These are phyloP conservation scores for Cordia subcordata DNA, from an alignment of 257 asterid species.

Conservation along the genomic window DNA sequence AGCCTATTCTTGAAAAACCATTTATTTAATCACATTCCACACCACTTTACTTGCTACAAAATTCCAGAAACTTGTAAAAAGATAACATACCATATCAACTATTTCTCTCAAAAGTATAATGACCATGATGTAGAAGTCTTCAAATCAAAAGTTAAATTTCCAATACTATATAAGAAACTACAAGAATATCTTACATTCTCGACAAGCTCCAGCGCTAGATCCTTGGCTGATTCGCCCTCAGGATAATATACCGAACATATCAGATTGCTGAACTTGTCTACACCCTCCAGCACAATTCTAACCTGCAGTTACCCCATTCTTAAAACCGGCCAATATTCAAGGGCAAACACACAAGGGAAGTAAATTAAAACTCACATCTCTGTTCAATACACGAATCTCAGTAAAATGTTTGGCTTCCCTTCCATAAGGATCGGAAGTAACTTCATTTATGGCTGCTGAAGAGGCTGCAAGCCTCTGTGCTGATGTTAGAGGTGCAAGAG, in stretches of 20 bases:
- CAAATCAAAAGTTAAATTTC: no score
- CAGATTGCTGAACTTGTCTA: conserved; percentile 82
- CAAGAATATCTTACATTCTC: conserved; percentile 55
- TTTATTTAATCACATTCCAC: no score
- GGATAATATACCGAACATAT: conserved; percentile 83
- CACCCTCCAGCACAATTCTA: conserved; percentile 91
- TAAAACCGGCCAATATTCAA: not conserved
- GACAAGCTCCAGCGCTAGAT: conserved; percentile 85
- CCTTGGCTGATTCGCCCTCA: conserved; percentile 89
- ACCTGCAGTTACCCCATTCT: conserved; percentile 48
- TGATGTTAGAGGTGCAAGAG: conserved; percentile 60
- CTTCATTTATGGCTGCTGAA: conserved; percentile 44
- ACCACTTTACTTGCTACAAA: no score
- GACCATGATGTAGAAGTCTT: no score
- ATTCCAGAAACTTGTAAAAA: no score
- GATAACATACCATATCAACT: no score
- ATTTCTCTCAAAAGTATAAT: no score
- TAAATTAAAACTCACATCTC: conserved; percentile 54
- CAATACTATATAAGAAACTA: not conserved
- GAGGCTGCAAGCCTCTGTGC: conserved; percentile 73
- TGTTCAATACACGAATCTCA: conserved; percentile 66
- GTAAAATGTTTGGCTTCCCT: conserved; percentile 87
- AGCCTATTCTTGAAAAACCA: no score
- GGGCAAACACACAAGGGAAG: not conserved
- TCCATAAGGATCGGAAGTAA: conserved; percentile 64